phyloP scores from a whole-genome alignment of 179 eudicot genomes.

The Corrigiola litoralis region DNA sequence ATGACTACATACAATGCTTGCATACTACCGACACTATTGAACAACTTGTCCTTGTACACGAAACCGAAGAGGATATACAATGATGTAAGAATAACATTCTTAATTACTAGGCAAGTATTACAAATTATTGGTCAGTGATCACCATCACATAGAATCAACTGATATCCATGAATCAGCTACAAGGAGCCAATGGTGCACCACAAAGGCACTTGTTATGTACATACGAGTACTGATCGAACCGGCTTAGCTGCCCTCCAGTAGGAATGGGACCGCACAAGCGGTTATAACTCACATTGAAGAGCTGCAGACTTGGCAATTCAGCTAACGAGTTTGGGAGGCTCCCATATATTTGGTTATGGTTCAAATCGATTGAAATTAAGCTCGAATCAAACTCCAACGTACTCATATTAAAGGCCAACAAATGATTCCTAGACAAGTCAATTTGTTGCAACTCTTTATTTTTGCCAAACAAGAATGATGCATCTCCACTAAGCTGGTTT shows the following conservation, averaged over 20 bases:
- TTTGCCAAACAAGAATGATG: slow-evolving; percentile 25
- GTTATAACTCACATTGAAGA: slow-evolving; percentile 30
- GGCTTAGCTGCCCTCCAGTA: slow-evolving; percentile 14
- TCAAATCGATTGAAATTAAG: slow-evolving; percentile 14
- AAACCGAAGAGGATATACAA: no score
- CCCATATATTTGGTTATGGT: slow-evolving; percentile 32
- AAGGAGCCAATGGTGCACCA: slow-evolving; percentile 24
- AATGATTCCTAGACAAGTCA: slow-evolving; percentile 29
- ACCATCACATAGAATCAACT: no score
- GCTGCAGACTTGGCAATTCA: neutral
- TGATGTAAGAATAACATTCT: no score
- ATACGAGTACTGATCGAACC: slow-evolving; percentile 19
- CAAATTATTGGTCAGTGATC: no score
- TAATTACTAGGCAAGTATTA: no score
- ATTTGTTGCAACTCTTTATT: slow-evolving; percentile 3
- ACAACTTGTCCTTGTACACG: no score
- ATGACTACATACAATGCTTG: no score
- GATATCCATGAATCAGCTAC: neutral
- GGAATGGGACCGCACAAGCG: slow-evolving; percentile 34
- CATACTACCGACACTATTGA: no score
- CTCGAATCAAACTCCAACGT: slow-evolving; percentile 13
- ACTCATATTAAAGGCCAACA: slow-evolving; percentile 17
- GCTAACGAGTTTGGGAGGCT: slow-evolving; percentile 14
- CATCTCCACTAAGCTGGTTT: slow-evolving; percentile 30
- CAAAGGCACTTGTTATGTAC: slow-evolving; percentile 27